Conservation (phyloP, 1,284 basidiomycete species). For the Pseudozyma thailandica region DNA sequence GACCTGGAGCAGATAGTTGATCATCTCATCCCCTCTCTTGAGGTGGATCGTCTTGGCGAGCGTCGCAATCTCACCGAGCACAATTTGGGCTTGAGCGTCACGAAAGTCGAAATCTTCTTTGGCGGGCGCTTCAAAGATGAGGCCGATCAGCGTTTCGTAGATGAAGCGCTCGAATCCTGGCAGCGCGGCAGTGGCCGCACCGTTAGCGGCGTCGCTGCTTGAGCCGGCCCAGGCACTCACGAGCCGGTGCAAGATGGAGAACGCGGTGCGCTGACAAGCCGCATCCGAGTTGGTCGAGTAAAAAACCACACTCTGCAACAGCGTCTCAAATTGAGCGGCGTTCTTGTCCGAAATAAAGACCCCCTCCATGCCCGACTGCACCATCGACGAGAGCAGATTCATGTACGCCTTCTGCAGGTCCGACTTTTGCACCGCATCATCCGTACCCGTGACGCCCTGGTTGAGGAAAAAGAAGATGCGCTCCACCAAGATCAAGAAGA, state of each 20-base stretch:
- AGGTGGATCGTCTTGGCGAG: slow-evolving; percentile 83
- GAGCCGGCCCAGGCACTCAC: slow-evolving; percentile 80
- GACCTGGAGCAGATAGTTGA: slow-evolving; percentile 80
- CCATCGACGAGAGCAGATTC: slow-evolving; percentile 81
- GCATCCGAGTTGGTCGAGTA: slow-evolving; percentile 69
- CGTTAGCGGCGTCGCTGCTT: slow-evolving; percentile 36
- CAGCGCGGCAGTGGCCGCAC: slow-evolving; percentile 68
- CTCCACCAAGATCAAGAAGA: slow-evolving; percentile 84
- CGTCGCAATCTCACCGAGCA: slow-evolving; percentile 47
- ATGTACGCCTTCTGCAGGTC: slow-evolving; percentile 93
- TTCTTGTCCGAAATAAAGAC: slow-evolving; percentile 90
- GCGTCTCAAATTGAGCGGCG: slow-evolving; percentile 79
- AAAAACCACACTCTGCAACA: slow-evolving; percentile 75
- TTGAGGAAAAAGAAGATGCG: slow-evolving; percentile 85
- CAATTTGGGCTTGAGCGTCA: slow-evolving; percentile 76
- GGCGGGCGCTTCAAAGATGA: slow-evolving; percentile 84
- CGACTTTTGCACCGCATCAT: slow-evolving; percentile 83
- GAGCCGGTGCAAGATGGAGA: slow-evolving; percentile 78
- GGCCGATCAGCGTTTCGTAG: slow-evolving; percentile 86
- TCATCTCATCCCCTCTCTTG: slow-evolving; percentile 83
- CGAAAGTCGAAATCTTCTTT: slow-evolving; percentile 84
- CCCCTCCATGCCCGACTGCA: slow-evolving; percentile 78
- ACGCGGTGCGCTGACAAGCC: slow-evolving; percentile 80
- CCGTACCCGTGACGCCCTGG: slow-evolving; percentile 86
- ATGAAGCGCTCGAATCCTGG: slow-evolving; percentile 94